A percentile compares a stretch with the other conserved stretches of the same genome.
These are phyloP conservation scores for Scutellaria baicalensis DNA, from an alignment of 257 asterid species.

Conservation along the genomic window DNA sequence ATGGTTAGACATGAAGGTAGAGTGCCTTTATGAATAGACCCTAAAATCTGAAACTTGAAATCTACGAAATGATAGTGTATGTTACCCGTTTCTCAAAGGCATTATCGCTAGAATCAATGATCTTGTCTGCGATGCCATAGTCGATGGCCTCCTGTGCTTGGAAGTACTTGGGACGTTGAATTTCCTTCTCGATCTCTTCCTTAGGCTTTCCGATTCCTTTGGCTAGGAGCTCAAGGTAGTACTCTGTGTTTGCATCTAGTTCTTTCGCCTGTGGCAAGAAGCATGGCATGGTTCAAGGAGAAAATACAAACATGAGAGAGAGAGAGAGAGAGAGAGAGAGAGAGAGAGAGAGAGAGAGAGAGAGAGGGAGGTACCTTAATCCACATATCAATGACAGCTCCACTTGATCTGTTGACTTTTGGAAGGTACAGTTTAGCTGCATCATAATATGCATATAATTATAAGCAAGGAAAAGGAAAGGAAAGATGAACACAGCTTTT, in stretches of 20 bases:
- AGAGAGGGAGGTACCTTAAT: constrained; percentile 58
- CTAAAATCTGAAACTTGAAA: not conserved
- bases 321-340: not conserved
- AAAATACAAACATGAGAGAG: not conserved
- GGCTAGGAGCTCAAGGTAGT: constrained; percentile 66
- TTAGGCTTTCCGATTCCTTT: constrained; percentile 76
- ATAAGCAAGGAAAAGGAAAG: not conserved
- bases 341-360: constrained; percentile 17
- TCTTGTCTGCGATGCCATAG: constrained; percentile 87
- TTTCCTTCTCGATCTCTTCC: constrained; percentile 75
- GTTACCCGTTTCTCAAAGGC: constrained; percentile 76
- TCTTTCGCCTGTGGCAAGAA: constrained; percentile 62
- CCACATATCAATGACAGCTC: constrained; percentile 88
- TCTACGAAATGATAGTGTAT: not conserved
- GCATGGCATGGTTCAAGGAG: not conserved
- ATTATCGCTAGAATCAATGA: constrained; percentile 50
- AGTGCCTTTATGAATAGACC: not conserved
- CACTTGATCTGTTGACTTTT: constrained; percentile 60
- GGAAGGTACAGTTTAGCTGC: constrained; percentile 93
- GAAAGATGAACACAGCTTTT: not conserved
- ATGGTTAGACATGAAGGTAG: not conserved
- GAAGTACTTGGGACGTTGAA: constrained; percentile 67
- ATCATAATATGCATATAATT: constrained; percentile 15
- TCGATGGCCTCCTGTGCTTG: constrained; percentile 70
- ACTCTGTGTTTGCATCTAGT: constrained; percentile 62